Evolutionary conservation across 768 basidiomycete genomes (phyloP).

Genomic region (Phylloporus rhodoxanthus): DNA sequence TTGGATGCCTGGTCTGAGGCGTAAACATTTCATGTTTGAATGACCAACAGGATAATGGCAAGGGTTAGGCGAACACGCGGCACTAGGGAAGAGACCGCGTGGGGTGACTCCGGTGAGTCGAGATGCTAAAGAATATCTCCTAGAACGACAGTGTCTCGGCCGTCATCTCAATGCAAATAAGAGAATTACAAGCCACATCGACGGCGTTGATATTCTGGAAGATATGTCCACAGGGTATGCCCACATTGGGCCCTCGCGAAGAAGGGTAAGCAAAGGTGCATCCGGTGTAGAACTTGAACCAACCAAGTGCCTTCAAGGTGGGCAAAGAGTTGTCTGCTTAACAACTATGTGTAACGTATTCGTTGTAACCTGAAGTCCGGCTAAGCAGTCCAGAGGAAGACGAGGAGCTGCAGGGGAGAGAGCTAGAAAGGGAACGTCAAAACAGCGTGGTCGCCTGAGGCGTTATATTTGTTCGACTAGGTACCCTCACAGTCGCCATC

Average conservation of each 20-base stretch:
- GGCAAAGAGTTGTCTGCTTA: no score
- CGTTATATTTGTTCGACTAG: slow-evolving; percentile 2
- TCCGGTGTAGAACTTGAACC: no score
- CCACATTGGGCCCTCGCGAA: no score
- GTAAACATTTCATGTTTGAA: background rate
- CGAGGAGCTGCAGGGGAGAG: background rate
- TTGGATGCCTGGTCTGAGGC: background rate
- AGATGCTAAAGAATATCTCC: no score
- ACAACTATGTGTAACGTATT: no score
- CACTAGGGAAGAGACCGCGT: background rate
- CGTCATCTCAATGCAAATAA: no score
- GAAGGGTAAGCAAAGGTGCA: background rate
- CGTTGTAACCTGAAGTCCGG: background rate
- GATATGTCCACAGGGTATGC: no score
- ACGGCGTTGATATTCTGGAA: background rate
- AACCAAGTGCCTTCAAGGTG: no score
- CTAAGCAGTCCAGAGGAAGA: background rate
- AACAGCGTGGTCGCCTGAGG: no score
- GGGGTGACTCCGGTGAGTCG: background rate
- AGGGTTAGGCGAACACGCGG: background rate
- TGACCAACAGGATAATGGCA: background rate
- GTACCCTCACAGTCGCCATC: slow-evolving; percentile 15
- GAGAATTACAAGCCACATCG: background rate
- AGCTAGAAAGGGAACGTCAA: background rate
- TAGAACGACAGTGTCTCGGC: no score